Base-by-base conservation (phyloP, 31 red algal genomes). In the Asparagopsis taxiformis region DNA sequence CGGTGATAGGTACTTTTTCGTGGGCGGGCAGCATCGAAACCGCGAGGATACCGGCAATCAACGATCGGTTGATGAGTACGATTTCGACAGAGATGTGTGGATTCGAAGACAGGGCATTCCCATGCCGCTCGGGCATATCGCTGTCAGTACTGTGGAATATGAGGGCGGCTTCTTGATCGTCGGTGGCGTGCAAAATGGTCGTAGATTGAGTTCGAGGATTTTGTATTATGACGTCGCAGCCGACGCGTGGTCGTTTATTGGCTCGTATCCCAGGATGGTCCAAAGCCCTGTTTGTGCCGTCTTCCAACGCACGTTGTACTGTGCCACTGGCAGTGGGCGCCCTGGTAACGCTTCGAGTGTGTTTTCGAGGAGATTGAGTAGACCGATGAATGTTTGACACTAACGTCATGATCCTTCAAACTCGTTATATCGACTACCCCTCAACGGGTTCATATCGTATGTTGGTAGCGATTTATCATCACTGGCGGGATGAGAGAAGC, bases 241-340 rank as follows among this genome's bases (percentile, higher is more conserved):
- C n/a, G 71, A 75, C 38, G 17, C 56, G 3, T 75, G 71, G 71
- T 25, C 36, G 23, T 10, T 62, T 15, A 35, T 75, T 19, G 71
- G 71, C 31, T 0, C 2, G 0, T 49, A 49, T 23, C 52, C 71
- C 6, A 31, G 71, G 7, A 41, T 35, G 20, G 71, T 75, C 21
- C 71, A 75, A 25, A 75, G 71, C 56, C 71, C 71, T 11, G 32
- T 75, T 24, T 75, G 71, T 22, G 71, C 41, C 37, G 9, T 60
- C 15, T 75, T 55, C 26, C 8, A 59, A 10, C 53, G 17, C 17
- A 24, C 37, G 16, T 13, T 75, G 0, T 26, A 49, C 8, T 75
- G 71, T 55, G 23, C 56, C 2, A 62, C 71, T 19, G 71, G 71
- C 15, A 20, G 37, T 7, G 71, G 71, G 7, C 46, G 31, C 15